A percentile compares a stretch with the other conserved stretches of the same genome.
These are phyloP conservation scores for Mycena amicta DNA, from an alignment of 768 basidiomycete species.

Conservation along the genomic window DNA sequence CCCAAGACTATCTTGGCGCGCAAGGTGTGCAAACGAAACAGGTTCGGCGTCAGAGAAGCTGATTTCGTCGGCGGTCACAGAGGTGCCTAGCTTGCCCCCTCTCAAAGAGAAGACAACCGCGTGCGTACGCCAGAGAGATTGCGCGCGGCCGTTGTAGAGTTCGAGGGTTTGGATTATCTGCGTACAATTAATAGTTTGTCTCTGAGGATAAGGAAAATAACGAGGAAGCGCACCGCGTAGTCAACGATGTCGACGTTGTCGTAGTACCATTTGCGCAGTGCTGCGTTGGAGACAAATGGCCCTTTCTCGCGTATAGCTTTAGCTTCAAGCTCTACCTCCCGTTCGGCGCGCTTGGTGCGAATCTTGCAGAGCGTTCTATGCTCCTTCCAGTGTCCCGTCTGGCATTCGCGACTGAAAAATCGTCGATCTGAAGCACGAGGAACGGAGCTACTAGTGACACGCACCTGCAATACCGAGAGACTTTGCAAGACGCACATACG, in stretches of 20 bases:
- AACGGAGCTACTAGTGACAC: neutral
- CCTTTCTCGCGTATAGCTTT: neutral
- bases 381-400: slow-evolving; percentile 18
- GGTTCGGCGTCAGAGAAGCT: slow-evolving; percentile 12
- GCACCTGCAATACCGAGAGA: slow-evolving; percentile 15
- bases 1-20: neutral
- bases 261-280: slow-evolving; percentile 19
- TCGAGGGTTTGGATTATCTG: slow-evolving; percentile 17
- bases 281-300: slow-evolving; percentile 12
- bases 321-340: neutral
- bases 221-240: slow-evolving; percentile 6
- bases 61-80: slow-evolving; percentile 5
- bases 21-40: neutral
- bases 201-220: neutral
- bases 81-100: slow-evolving; percentile 6
- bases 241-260: slow-evolving; percentile 20
- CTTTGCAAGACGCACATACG: slow-evolving; percentile 6
- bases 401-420: slow-evolving; percentile 7
- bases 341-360: neutral
- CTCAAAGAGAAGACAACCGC: slow-evolving; percentile 7
- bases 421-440: too few relatives aligned
- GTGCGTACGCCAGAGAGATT: slow-evolving; percentile 15
- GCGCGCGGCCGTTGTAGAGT: slow-evolving; percentile 10
- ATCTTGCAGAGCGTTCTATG: slow-evolving; percentile 9
- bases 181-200: neutral